Base-by-base conservation (phyloP, 805 yeast species). In the Nematodospora valgi region DNA sequence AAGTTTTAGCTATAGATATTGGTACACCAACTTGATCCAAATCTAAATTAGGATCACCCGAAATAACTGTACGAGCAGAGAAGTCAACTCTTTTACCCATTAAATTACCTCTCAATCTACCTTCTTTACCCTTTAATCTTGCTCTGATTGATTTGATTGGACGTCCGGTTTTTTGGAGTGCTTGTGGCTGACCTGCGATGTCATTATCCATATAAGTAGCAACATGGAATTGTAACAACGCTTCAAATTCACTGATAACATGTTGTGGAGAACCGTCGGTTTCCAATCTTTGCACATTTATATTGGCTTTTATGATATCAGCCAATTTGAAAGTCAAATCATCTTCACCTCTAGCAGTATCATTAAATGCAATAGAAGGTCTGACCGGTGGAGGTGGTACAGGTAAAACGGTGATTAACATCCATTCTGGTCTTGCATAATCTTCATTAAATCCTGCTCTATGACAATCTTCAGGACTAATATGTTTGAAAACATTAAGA, bases 51-150 rank as follows among this genome's bases (percentile, higher is more conserved):
- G 99, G 99, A 60, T 93, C 99, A 74, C 98, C 98, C 7, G 98
- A 89, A 72, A 93, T 93, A 54, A 93, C 99, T 2, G 98, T 89
- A 71, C 98, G 87, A 7, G 98, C 98, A 25, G 98, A 91, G 57
- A 88, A 93, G 62, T 93, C 97, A 40, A 93, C 99, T 76, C 98
- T 93, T 74, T 93, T 93, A 64, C 99, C 99, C 98, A 93, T 93
- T 54, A 93, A 70, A 56, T 93, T 93, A 57, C 98, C 98, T 76
- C 98, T 82, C 45, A 93, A 79, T 71, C 98, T 89, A 43, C 99
- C 98, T 70, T 93, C 99, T 54, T 93, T 93, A 70, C 99, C 98
- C 82, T 93, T 93, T 52, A 93, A 74, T 71, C 99, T 89, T n/a
- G 99, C 98, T 68, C 99, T 82, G 52, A 93, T 93, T 29, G 97